Conservation (phyloP, 306 rosid genomes). For the Medicago arabica region DNA sequence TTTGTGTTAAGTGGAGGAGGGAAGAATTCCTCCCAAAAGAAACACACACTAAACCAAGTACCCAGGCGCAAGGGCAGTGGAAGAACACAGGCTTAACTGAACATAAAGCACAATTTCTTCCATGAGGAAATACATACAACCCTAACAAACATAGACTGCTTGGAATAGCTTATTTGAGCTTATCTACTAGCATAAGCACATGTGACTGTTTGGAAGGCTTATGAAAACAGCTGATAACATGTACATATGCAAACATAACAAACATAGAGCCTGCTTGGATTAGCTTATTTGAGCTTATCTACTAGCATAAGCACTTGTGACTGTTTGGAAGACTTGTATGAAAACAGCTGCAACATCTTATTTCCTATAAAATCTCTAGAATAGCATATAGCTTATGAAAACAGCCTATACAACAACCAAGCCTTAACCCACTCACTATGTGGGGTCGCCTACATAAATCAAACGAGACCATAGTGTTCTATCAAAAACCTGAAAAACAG, state of each 20-base stretch:
- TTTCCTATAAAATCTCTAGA: too few relatives aligned
- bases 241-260: too few relatives aligned
- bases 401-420: too few relatives aligned
- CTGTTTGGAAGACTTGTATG: too few relatives aligned
- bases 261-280: neutral
- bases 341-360: too few relatives aligned
- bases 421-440: too few relatives aligned
- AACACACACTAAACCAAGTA: neutral
- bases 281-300: neutral
- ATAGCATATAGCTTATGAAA: too few relatives aligned
- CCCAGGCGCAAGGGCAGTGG: neutral
- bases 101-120: neutral
- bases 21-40: neutral
- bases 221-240: too few relatives aligned
- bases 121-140: neutral
- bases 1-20: neutral
- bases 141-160: neutral
- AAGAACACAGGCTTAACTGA: neutral
- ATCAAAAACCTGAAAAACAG: too few relatives aligned
- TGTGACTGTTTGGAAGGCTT: too few relatives aligned
- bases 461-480: too few relatives aligned
- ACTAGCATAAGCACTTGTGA: neutral
- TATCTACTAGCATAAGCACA: neutral
- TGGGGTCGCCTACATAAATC: too few relatives aligned
- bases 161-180: neutral